Conservation (phyloP, 441 rosid species). For the Metrosideros polymorpha region DNA sequence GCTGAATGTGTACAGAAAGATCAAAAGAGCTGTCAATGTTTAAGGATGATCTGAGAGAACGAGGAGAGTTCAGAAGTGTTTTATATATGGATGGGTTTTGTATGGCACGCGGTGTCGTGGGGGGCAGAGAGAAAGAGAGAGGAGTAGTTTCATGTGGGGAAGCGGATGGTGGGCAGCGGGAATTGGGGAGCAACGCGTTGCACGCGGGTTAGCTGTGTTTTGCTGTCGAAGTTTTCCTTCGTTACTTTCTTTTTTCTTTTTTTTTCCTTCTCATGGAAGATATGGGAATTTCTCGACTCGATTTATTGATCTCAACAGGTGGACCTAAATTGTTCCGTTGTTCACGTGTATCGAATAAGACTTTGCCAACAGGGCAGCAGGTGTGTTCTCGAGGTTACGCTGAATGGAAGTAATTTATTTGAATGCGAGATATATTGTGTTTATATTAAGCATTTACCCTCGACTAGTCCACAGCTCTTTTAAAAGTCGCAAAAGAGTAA, state of each 20-base stretch:
- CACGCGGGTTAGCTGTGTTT: neutral
- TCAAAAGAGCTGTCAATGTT: too few species aligned
- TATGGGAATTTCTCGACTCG: neutral
- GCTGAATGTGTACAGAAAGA: too few species aligned
- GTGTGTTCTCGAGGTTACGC: too few species aligned
- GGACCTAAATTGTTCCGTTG: too few species aligned
- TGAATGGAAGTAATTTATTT: too few species aligned
- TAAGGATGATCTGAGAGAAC: neutral
- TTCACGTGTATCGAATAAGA: too few species aligned
- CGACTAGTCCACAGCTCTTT: neutral
- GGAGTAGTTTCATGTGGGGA: neutral
- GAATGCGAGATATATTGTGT: too few species aligned
- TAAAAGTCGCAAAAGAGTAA: too few species aligned
- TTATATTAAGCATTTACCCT: too few species aligned
- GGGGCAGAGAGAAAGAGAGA: neutral
- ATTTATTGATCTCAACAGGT: fast-evolving
- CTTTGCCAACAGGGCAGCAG: too few species aligned
- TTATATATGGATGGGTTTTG: neutral
- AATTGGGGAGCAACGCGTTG: neutral
- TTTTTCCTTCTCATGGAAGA: neutral
- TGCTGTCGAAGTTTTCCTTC: too few species aligned
- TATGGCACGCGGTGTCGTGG: neutral
- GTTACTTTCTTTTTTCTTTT: neutral
- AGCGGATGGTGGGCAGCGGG: too few species aligned
- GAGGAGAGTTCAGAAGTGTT: neutral